These are phyloP conservation scores for Eucalyptus cladocalyx DNA, from an alignment of 345 rosid species.

Conservation along the genomic window DNA sequence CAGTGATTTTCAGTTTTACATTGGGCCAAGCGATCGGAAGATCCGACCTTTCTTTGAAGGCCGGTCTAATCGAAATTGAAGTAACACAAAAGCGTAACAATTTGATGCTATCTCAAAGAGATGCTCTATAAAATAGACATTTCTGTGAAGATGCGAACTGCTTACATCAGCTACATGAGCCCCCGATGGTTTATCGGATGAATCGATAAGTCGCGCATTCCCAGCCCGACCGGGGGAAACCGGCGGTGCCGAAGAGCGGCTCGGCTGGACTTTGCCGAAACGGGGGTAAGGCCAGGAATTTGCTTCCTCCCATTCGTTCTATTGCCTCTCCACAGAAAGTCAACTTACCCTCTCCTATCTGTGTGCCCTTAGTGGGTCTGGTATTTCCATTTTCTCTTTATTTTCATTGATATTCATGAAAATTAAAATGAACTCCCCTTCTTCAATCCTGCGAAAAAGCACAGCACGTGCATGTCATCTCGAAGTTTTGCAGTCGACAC, in stretches of 20 bases:
- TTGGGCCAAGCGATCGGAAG: neutral
- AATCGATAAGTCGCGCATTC: neutral
- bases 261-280: neutral
- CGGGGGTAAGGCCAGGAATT: neutral
- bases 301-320: neutral
- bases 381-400: neutral
- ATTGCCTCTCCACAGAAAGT: neutral
- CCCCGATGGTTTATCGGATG: no score
- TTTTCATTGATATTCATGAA: neutral
- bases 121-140: neutral
- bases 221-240: neutral
- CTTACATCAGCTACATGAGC: neutral
- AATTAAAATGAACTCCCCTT: neutral
- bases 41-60: neutral
- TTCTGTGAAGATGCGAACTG: accelerated
- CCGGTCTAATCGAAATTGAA: neutral
- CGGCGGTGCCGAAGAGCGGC: neutral
- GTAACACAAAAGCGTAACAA: neutral
- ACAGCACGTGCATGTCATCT: neutral
- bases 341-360: neutral
- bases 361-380: neutral
- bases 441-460: neutral
- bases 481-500: neutral
- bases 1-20: neutral
- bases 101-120: neutral